Conservation (phyloP, 352 stramenopile genomes). For the Phytophthora foliorum region DNA sequence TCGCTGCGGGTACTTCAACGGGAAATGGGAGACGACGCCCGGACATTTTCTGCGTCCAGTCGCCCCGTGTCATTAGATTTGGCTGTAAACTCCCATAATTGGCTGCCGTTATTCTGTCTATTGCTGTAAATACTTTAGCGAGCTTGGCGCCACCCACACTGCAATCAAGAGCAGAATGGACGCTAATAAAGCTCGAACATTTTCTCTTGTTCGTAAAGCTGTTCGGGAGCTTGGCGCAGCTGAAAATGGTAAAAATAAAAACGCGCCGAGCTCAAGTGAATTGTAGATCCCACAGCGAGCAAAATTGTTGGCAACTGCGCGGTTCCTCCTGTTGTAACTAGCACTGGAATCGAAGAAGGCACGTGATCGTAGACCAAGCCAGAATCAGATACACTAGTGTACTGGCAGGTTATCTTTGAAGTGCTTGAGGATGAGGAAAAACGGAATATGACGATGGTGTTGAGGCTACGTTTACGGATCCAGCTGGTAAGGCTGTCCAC, state of each 20-base stretch:
- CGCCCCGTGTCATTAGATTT: too few species aligned
- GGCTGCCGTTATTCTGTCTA: constrained; percentile 1
- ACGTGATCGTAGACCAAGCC: constrained; percentile 2
- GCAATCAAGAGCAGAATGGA: neutral
- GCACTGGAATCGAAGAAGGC: neutral
- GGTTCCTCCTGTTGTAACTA: neutral
- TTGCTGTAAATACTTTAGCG: constrained; percentile 5
- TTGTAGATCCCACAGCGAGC: neutral
- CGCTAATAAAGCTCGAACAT: constrained; percentile 1
- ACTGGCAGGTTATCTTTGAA: constrained; percentile 6
- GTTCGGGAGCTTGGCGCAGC: neutral
- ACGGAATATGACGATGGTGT: too few species aligned
- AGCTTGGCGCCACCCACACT: constrained; percentile 8
- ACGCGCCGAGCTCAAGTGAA: neutral
- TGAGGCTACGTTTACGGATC: too few species aligned
- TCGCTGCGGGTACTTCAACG: too few species aligned
- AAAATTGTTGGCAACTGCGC: neutral
- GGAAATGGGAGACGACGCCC: too few species aligned
- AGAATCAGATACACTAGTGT: neutral
- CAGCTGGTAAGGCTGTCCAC: too few species aligned
- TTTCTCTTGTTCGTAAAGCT: constrained; percentile 1
- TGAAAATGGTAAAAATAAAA: neutral
- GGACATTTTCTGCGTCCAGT: too few species aligned
- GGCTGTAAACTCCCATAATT: constrained; percentile 1
- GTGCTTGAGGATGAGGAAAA: neutral